These are phyloP conservation scores for Ambrosiella cleistominuta DNA, from an alignment of 2,329 filamentous ascomycete genomes.

Conservation along the genomic window DNA sequence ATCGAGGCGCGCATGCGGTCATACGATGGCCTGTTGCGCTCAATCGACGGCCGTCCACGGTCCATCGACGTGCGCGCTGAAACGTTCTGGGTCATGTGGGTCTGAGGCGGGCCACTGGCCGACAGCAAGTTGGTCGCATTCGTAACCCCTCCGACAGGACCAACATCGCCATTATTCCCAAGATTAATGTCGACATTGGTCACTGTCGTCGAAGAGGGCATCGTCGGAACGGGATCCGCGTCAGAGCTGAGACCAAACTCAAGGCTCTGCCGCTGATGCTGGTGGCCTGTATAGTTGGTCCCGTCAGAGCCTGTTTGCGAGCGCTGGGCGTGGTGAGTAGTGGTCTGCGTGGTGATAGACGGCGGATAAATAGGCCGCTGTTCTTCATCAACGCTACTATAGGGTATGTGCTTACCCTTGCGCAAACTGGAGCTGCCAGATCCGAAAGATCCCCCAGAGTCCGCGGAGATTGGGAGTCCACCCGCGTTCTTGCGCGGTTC, in stretches of 20 bases:
- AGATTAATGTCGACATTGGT: background rate
- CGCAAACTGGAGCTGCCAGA: conserved; percentile 30
- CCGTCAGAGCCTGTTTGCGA: conserved; percentile 89
- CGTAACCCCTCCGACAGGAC: too few species aligned
- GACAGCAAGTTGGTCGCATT: background rate
- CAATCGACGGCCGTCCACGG: conserved; percentile 35
- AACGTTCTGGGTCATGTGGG: conserved; percentile 16
- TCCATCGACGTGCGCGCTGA: conserved; percentile 11
- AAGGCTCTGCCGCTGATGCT: conserved; percentile 20
- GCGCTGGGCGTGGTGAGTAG: conserved; percentile 48
- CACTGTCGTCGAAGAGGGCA: conserved; percentile 11
- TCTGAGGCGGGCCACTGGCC: conserved; percentile 14
- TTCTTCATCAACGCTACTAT: conserved; percentile 64
- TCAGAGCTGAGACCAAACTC: conserved; percentile 10
- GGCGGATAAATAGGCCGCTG: conserved; percentile 85
- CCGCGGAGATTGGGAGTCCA: background rate
- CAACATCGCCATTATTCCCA: too few species aligned
- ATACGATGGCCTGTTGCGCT: conserved; percentile 64
- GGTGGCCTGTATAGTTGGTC: conserved; percentile 65
- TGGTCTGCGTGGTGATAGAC: conserved; percentile 63
- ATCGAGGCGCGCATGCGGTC: conserved; percentile 75
- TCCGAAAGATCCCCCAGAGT: conserved; percentile 16
- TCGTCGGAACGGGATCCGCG: conserved; percentile 4
- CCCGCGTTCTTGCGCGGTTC: conserved; percentile 20
- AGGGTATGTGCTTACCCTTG: conserved; percentile 37